Evolutionary conservation across 2,329 filamentous ascomycete genomes (phyloP), one percentile per base, ranked within the genome.

Genomic region (Trichophyton verrucosum): DNA sequence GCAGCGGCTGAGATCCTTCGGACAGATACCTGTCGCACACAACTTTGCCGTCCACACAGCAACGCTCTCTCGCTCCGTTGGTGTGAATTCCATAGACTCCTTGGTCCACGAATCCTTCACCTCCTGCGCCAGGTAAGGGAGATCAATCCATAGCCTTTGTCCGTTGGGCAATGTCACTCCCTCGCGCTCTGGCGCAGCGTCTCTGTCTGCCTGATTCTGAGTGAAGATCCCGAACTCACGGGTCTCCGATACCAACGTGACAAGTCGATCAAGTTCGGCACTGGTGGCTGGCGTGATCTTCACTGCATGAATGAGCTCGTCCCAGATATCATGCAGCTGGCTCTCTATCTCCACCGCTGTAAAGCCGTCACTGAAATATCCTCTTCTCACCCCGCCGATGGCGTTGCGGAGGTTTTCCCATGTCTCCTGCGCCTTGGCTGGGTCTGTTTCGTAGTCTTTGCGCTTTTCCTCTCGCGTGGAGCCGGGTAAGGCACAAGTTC

Each of bases 241-340:
- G 8, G 53, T 24, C 22, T 38, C 30, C 15, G 27, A 13, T 2
- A 57, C 27, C 27, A 57, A 30, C 6, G 22, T 22, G 20, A 57
- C 53, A 40, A 57, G 46, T 13, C 53, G 30, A 13, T 57, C 53
- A 8, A 20, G 53, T 38, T 57, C 53, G 4, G 53, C 27, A 24
- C 53, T 57, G 53, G 53, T 38, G 30, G 53, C 53, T 17, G 53
- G 53, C n/a, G 27, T 57, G 38, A 40, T 57, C 53, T 57, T 57
- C n/a, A 13, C 53, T 20, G 53, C 38, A 11, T 57, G 53, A 15
- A 57, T 38, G 38, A 57, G 53, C 20, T 57, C 53, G 15, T 57
- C 53, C 53, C 53, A 57, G 22, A 42, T 13, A 38, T 57, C 53
- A 13, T 57, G 53, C 22, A 57, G 53, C 30, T 36, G 38, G 7